phyloP scores from a whole-genome alignment of 73 alveolate species.

The Breviolum minutum region DNA sequence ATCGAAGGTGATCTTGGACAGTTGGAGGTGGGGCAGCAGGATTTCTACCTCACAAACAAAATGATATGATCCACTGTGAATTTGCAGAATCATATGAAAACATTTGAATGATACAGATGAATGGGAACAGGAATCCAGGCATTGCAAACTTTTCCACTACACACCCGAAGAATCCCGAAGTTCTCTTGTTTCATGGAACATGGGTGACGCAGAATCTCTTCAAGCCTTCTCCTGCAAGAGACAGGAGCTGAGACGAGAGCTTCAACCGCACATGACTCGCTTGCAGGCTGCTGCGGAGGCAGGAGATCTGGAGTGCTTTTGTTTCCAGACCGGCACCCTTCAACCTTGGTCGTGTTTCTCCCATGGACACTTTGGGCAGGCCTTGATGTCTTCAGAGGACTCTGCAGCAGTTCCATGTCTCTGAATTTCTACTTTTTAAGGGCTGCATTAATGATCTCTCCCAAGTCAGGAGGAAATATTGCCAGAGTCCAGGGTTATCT shows the following conservation, averaged over 20 bases:
- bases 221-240: no score
- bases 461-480: neutral
- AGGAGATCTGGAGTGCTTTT: no score
- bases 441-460: no score
- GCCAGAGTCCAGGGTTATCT: neutral
- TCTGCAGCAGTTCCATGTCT: neutral
- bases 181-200: neutral
- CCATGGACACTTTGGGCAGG: neutral
- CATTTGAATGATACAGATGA: no score
- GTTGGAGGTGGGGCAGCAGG: neutral
- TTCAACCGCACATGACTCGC: constrained; percentile 47
- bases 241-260: constrained; percentile 80
- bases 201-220: no score
- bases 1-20: constrained; percentile 30
- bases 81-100: no score
- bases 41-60: neutral
- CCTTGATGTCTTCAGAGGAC: constrained; percentile 49
- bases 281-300: constrained; percentile 75
- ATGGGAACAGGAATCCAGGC: no score
- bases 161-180: neutral
- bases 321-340: no score
- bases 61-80: neutral
- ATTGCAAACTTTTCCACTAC: neutral
- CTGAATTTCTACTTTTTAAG: neutral
- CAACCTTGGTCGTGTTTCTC: no score